Percentiles rank a stretch among this genome's conserved stretches.
Evolutionary conservation across 768 basidiomycete genomes (phyloP).

Genomic region (Podaxis sp.): DNA sequence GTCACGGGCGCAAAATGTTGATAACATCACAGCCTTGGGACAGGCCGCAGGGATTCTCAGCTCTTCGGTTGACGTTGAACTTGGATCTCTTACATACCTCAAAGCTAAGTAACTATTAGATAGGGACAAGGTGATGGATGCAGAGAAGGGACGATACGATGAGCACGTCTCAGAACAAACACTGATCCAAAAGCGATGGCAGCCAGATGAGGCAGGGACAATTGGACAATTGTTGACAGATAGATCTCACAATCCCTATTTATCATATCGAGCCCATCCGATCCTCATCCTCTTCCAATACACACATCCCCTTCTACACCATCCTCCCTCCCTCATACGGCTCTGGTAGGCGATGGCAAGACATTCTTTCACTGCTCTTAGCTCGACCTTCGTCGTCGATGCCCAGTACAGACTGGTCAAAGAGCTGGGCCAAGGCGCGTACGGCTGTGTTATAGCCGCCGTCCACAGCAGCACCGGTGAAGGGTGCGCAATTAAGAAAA

Average conservation of each 20-base stretch:
- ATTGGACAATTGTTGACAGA: constrained; percentile 4
- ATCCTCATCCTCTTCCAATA: constrained; percentile 5
- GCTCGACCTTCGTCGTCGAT: constrained; percentile 85
- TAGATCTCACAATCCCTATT: constrained; percentile 10
- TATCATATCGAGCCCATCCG: constrained; percentile 13
- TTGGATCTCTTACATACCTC: neutral
- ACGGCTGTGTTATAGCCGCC: constrained; percentile 88
- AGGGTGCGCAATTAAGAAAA: constrained; percentile 94
- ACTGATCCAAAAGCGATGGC: neutral
- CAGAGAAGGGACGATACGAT: neutral
- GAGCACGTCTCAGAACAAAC: neutral
- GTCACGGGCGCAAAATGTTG: too few relatives aligned
- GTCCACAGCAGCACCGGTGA: constrained; percentile 80
- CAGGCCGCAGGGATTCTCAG: too few relatives aligned
- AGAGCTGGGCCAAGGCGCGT: constrained; percentile 94
- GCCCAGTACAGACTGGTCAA: constrained; percentile 92
- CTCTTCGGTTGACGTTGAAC: neutral
- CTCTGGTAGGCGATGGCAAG: constrained; percentile 47
- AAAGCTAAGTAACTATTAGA: neutral
- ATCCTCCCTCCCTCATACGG: neutral
- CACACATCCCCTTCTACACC: neutral
- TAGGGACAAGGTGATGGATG: neutral
- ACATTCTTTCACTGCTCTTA: constrained; percentile 77
- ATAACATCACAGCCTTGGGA: too few relatives aligned
- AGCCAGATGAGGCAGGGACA: neutral